Evolutionary conservation across 345 rosid species (phyloP).

Genomic region (Salix dunnii): DNA sequence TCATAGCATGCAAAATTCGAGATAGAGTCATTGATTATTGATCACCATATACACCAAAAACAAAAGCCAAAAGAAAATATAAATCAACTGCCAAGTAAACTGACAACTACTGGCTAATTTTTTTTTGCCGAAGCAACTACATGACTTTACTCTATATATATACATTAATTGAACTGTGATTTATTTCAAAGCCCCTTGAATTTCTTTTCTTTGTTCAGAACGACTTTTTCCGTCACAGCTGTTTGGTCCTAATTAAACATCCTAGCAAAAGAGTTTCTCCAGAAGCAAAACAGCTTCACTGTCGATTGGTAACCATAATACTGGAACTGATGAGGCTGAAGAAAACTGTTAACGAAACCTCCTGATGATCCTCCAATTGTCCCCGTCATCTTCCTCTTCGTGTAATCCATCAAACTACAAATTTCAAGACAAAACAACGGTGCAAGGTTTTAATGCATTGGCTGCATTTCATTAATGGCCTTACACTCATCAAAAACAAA

Average conservation of each 20-base stretch:
- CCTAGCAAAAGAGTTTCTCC: no score
- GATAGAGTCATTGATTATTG: slow-evolving; percentile 19
- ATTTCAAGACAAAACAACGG: not conserved
- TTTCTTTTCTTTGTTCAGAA: not conserved
- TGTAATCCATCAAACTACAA: slow-evolving; percentile 54
- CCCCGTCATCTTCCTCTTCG: slow-evolving; percentile 45
- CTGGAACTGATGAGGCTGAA: slow-evolving; percentile 43
- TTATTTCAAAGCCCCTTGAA: slow-evolving; percentile 7
- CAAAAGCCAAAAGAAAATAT: no score
- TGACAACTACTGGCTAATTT: no score
- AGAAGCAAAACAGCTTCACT: no score
- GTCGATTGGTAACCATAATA: slow-evolving; percentile 3
- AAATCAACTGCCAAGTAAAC: no score
- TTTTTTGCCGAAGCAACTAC: no score
- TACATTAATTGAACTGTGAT: not conserved
- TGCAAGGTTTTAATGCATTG: not conserved
- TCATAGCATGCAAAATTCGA: not conserved
- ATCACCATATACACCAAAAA: not conserved
- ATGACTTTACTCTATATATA: no score
- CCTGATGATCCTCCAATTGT: slow-evolving; percentile 20
- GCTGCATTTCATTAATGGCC: not conserved
- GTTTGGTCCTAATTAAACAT: no score
- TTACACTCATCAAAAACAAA: not conserved
- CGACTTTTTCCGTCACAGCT: not conserved
- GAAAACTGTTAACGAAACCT: slow-evolving; percentile 34